A percentile compares a stretch with the other conserved stretches of the same genome.
These are phyloP conservation scores for Prosopis cineraria DNA, from an alignment of 306 rosid species.

Conservation along the genomic window DNA sequence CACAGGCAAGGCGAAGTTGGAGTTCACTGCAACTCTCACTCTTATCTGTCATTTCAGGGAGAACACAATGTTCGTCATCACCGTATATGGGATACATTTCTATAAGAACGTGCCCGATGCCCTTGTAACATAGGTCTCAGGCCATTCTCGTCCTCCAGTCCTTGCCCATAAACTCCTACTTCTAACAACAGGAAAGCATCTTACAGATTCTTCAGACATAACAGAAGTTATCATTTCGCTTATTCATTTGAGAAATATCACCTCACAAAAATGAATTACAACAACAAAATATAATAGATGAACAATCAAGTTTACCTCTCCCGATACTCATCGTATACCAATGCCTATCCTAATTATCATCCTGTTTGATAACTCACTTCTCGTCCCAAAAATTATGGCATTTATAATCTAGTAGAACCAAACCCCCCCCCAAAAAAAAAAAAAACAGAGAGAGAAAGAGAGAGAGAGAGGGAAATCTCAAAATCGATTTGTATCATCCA, in stretches of 20 bases:
- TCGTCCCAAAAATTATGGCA: conserved; percentile 1
- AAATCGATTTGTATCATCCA: neutral
- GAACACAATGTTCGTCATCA: neutral
- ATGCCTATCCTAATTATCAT: conserved; percentile 37
- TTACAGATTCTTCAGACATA: neutral
- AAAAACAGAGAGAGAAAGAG: too few relatives aligned
- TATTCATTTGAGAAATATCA: conserved; percentile 14
- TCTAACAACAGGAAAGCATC: neutral
- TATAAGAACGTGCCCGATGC: neutral
- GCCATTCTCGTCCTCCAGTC: neutral
- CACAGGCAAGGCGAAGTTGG: neutral
- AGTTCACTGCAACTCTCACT: neutral
- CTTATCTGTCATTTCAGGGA: neutral
- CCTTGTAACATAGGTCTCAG: neutral
- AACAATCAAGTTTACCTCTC: conserved; percentile 35
- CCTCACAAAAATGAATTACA: conserved; percentile 32
- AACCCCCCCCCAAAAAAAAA: neutral
- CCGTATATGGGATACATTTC: neutral
- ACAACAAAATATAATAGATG: conserved; percentile 31
- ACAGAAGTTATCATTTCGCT: neutral
- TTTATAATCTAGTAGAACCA: neutral
- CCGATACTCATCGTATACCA: conserved; percentile 18
- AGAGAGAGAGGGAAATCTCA: neutral
- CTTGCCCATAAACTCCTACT: neutral
- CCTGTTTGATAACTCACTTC: conserved; percentile 21